Evolutionary conservation across 768 basidiomycete species (phyloP), one percentile per base, ranked within the genome.

Genomic region (Suillus subaureus): DNA sequence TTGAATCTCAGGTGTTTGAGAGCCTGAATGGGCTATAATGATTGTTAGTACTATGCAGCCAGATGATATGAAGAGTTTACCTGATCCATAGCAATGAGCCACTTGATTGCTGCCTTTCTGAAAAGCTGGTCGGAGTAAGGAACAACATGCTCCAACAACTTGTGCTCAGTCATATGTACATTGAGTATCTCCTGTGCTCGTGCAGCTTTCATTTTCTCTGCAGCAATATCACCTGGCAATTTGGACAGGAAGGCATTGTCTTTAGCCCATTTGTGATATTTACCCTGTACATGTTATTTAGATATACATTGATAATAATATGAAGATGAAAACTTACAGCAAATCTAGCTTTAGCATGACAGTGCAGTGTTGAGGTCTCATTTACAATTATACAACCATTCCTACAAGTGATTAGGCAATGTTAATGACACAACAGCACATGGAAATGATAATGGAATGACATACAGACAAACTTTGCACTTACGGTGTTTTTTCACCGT

Each of bases 51-150:
- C n/a, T n/a, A n/a, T n/a, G n/a, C n/a, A n/a, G n/a, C n/a, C n/a
- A n/a, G n/a, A n/a, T n/a, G n/a, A n/a, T n/a, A n/a, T n/a, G n/a
- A n/a, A n/a, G n/a, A n/a, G n/a, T n/a, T n/a, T 64, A 80, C 80
- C 76, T 81, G 79, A 67, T 81, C 73, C 15, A 79, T 81, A 15
- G 70, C 69, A 26, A 79, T 68, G 15, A 82, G 68, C 81, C 81
- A 82, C 61, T 80, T 70, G 31, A 77, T 68, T 8, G 78, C 78
- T 45, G 43, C 43, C 21, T 45, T 45, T 45, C 43, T 45, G 21
- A 45, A 45, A 45, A 21, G 18, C 1, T 74, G 75, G 43, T 81
- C 69, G 1, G 74, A 65, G 65, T 81, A 81, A 2, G 67, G 69
- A 18, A 79, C 63, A 12, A 72, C 61, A 9, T 51, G 47, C 45